Evolutionary conservation across 495 filamentous ascomycete species (phyloP).

Genomic region (Tuber magnatum): DNA sequence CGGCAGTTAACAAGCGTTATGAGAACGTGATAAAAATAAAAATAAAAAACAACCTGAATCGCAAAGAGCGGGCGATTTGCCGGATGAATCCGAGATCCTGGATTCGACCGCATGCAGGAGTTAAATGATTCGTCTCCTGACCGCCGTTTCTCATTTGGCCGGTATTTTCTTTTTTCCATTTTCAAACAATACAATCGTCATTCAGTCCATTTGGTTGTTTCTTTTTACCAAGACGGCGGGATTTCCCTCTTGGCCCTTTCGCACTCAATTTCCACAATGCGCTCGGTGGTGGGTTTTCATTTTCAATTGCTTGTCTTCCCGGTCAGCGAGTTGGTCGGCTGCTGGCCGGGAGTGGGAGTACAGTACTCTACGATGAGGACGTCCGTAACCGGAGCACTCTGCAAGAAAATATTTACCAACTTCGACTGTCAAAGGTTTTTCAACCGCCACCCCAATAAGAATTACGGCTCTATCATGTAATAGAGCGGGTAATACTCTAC

Average conservation of each 20-base stretch:
- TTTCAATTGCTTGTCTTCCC: neutral
- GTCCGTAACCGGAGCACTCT: too few species aligned
- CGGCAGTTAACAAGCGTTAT: neutral
- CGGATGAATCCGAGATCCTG: constrained; percentile 5
- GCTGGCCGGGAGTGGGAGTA: neutral
- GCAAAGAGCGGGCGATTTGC: neutral
- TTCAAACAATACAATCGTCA: neutral
- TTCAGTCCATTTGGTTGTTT: neutral
- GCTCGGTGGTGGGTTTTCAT: neutral
- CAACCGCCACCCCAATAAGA: too few species aligned
- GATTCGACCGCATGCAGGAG: constrained; percentile 3
- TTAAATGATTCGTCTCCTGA: constrained; percentile 3
- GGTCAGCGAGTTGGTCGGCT: neutral
- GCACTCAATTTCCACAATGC: neutral
- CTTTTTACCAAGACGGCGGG: neutral
- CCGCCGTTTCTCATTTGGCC: neutral
- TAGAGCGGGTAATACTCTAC: too few species aligned
- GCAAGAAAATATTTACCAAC: too few species aligned
- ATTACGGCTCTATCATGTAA: too few species aligned
- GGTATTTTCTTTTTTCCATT: neutral
- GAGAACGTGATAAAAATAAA: neutral
- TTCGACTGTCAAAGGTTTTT: too few species aligned
- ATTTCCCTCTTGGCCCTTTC: neutral
- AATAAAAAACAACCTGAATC: neutral
- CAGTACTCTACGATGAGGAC: too few species aligned